Evolutionary conservation across 169 alveolate species (phyloP), one percentile per base, ranked within the genome.

Genomic region (Plasmodium inui): DNA sequence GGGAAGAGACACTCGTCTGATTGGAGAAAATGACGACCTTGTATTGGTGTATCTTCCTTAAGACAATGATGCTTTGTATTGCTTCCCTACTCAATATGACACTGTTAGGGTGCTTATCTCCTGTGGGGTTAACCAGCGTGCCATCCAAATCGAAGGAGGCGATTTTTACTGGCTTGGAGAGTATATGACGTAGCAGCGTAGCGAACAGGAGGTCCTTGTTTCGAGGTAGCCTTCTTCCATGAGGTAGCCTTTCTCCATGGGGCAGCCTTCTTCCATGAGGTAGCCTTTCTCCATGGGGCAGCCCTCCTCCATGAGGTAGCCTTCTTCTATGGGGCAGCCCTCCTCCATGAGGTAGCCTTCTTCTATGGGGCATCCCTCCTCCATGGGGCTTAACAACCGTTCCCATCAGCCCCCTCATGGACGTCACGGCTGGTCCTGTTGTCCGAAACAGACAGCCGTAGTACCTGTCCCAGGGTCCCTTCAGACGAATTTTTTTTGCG

Each of bases 61-160:
- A 46, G 55, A 30, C 32, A 73, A 32, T 12, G 22, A 84, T 67
- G 22, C 37, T 30, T 6, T 17, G 22, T 46, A 84, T 46, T 1
- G 37, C 57, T 22, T 46, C 67, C 39, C 9, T 46, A 30, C 61
- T 32, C 17, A 26, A 9, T n/a, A 73, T 17, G 50, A 84, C 10
- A 84, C 37, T 84, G 61, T 84, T 84, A 3, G 8, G 28, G 61
- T 84, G 93, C 12, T 84, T 84, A 9, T 61, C 37, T 26, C 44
- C n/a, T 30, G 28, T 1, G 3, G 67, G 50, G 34, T 84, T 84
- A 4, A 84, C 37, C 55, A 84, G 22, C n/a, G 93, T 84, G n/a
- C 79, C 93, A 46, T 84, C 84, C 32, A 84, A 84, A 84, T 84
- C 93, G 37, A 84, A 84, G 2, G 93, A 84, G 2, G 93, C 83